Percentiles rank a stretch among this genome's conserved stretches.
Evolutionary conservation across 495 filamentous ascomycete genomes (phyloP).

Genomic region (Lepraria neglecta): DNA sequence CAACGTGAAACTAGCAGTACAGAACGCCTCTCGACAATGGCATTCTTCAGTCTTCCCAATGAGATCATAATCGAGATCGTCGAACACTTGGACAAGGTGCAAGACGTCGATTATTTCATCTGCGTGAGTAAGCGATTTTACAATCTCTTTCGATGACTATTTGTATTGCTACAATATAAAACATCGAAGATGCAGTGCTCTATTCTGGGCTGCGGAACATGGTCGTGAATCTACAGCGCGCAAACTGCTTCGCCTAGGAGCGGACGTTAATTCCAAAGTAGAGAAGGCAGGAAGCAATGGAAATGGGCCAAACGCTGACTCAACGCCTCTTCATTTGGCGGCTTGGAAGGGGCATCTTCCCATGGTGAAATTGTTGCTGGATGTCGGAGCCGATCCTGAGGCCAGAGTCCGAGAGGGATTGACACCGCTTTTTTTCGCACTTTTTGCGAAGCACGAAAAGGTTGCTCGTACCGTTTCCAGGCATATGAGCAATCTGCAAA

Average conservation of each 20-base stretch:
- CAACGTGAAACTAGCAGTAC: conserved; percentile 12
- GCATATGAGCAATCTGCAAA: conserved; percentile 16
- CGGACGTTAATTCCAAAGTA: conserved; percentile 6
- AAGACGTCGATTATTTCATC: conserved; percentile 11
- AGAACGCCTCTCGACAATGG: conserved; percentile 12
- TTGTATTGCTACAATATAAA: conserved; percentile 16
- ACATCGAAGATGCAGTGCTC: conserved; percentile 6
- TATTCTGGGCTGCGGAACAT: conserved; percentile 13
- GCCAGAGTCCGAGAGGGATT: conserved; percentile 11
- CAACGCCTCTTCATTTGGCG: conserved; percentile 15
- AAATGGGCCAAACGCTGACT: conserved; percentile 11
- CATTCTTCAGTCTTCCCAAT: conserved; percentile 14
- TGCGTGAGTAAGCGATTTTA: conserved; percentile 14
- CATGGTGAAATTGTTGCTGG: conserved; percentile 16
- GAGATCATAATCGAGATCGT: conserved; percentile 14
- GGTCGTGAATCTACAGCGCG: conserved; percentile 13
- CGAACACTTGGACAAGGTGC: conserved; percentile 12
- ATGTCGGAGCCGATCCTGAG: conserved; percentile 15
- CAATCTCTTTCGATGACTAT: conserved; percentile 14
- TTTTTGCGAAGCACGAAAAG: conserved; percentile 12
- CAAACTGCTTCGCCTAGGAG: conserved; percentile 10
- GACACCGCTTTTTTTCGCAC: conserved; percentile 15
- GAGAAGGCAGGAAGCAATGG: conserved; percentile 12
- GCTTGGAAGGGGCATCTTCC: conserved; percentile 15
- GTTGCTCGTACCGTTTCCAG: conserved; percentile 12